These are phyloP conservation scores for Dichotomocladium elegans DNA, from an alignment of 371 early-diverging fungal genomes.

Conservation along the genomic window DNA sequence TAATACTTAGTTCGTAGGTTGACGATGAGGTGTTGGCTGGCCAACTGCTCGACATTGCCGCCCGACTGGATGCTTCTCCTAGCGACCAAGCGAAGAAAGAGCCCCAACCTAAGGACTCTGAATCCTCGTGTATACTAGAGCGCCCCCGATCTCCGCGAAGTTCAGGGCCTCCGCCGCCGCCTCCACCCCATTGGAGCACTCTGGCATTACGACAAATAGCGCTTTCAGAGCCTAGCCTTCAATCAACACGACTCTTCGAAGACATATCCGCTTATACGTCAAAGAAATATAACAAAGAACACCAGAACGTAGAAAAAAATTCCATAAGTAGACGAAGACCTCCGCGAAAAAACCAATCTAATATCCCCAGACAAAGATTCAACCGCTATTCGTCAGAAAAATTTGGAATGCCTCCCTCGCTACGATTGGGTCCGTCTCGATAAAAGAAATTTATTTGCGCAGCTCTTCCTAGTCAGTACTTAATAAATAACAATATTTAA, in stretches of 20 bases:
- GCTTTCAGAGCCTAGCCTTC: not conserved
- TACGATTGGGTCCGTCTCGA: not conserved
- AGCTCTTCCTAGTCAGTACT: no score
- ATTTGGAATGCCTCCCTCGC: not conserved
- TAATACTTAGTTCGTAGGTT: not conserved
- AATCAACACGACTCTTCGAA: not conserved
- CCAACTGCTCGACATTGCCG: no score
- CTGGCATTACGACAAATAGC: slow-evolving; percentile 1
- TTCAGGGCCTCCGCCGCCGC: not conserved
- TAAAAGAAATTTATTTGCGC: no score
- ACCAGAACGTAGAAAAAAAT: no score
- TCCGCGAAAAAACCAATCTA: not conserved
- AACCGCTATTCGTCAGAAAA: not conserved
- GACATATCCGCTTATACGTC: not conserved
- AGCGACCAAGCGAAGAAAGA: not conserved
- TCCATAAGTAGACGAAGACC: not conserved
- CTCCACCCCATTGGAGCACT: slow-evolving; percentile 1
- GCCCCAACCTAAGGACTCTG: not conserved
- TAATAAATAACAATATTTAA: no score
- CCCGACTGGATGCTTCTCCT: no score
- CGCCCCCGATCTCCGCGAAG: not conserved
- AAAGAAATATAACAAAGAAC: no score
- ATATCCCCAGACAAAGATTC: no score
- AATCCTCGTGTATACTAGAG: no score
- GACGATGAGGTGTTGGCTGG: no score